Evolutionary conservation across 2,329 filamentous ascomycete species (phyloP), one percentile per base, ranked within the genome.

Genomic region (Alternaria postmessia): DNA sequence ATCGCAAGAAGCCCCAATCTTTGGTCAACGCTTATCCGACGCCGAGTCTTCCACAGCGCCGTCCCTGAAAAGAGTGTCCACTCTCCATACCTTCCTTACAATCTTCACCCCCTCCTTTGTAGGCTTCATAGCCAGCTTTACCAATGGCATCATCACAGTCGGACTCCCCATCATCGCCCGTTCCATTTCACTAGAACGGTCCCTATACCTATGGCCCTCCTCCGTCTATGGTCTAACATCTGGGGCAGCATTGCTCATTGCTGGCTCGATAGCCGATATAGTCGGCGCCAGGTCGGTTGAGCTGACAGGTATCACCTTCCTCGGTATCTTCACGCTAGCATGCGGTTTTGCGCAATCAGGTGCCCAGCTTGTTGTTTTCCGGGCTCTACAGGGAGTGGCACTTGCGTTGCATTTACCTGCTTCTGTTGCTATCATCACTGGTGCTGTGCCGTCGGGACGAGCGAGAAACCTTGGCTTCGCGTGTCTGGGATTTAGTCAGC

Each of bases 321-420:
- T 81, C n/a, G 77, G 78, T 7, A 55, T 75, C 9, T 82, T 81
- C 54, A 81, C 80, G 7, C 67, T 83, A n/a, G 79, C 78, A 3
- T 82, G 81, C 64, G 81, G 83, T 0, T 79, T 83, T 41, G 76
- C 81, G 0, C 73, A 75, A 7, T 81, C 79, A 0, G 83, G 83
- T 28, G 78, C 81, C 32, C 79, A 80, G 49, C 67, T 81, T 1
- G 76, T 80, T 2, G 73, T 77, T 4, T 81, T 81, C 54, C 79
- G 82, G n/a, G 82, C 81, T 0, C 69, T 84, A 0, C 81, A 83
- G 46, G 82, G 82, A 1, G 75, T 83, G 9, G 81, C 81, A 1
- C 74, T 81, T 1, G 81, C 82, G 6, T 78, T 84, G 77, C 82
- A 81, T 3, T 74, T 84, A 0, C 82, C 82, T 1, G 81, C 82